phyloP scores from a whole-genome alignment of 2,329 filamentous ascomycete species.

The Volutella citrinella region DNA sequence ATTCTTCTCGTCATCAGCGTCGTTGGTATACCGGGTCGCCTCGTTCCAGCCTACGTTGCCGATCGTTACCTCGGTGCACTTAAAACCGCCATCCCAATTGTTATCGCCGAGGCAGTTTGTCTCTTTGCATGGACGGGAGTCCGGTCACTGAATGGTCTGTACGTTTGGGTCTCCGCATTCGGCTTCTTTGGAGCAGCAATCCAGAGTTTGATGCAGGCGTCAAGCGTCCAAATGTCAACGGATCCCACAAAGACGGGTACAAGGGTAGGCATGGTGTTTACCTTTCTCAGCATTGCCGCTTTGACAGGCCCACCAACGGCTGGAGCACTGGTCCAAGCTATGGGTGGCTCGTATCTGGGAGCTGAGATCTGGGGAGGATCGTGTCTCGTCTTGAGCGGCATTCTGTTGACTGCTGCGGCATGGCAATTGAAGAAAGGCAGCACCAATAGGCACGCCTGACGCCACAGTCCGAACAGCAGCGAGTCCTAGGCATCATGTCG shows the following conservation, averaged over 20 bases:
- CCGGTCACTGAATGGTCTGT: not conserved
- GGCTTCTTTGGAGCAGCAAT: slow-evolving; percentile 1
- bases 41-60: not conserved
- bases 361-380: slow-evolving; percentile 1
- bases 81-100: no score
- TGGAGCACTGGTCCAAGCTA: not conserved
- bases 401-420: no score
- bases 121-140: no score
- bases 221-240: not conserved
- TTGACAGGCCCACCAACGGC: not conserved
- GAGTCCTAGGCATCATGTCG: no score
- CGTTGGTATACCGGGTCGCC: slow-evolving; percentile 1
- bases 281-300: not conserved
- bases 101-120: no score
- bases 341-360: not conserved
- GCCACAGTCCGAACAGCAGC: no score
- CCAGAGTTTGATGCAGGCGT: not conserved
- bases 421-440: no score
- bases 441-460: no score
- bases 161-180: not conserved
- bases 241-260: slow-evolving; percentile 1
- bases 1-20: slow-evolving; percentile 4
- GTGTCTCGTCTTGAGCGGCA: no score
- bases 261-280: slow-evolving; percentile 2
- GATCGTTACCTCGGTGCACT: not conserved